Evolutionary conservation across 768 basidiomycete genomes (phyloP), one percentile per base, ranked within the genome.

Genomic region (Collybia nuda): DNA sequence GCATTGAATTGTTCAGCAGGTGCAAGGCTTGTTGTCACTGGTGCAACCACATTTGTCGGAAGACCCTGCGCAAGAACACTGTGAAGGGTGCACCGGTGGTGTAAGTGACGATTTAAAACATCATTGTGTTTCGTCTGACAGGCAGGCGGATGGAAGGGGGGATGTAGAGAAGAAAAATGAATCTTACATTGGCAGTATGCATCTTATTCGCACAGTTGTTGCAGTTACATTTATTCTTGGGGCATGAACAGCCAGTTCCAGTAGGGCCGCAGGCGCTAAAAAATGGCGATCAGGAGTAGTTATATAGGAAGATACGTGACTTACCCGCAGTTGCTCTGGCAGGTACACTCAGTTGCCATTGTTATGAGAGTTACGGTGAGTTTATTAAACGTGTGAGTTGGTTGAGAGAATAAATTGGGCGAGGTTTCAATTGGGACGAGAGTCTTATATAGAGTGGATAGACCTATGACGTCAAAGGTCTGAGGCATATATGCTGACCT

Each of bases 201-300:
- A 56, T 59, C 56, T 74, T 74, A 51, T 74, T 74, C 6, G 48
- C 43, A 54, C 72, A 74, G 38, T 69, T 55, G 15, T 59, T 57
- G 51, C 72, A 74, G 42, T 66, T 58, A 53, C 72, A 74, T 45
- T 67, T 62, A 23, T 59, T 65, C 61, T 69, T 64, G 1, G 62
- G 47, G 59, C 72, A 74, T 1, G 67, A 50, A 45, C 72, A 72
- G 17, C 70, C 71, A 14, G 66, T 68, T 51, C 70, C 69, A 21
- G 59, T 44, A n/a, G 68, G 64, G 9, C 71, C 72, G 54, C 72
- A 74, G 42, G 65, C 53, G 26, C 72, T 74, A 48, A 44, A 5
- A n/a, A 2, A n/a, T 6, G 14, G 2, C 4, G 21, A 23, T 8
- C 7, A 19, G 6, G 19, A 21, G 21, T 7, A 9, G 37, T 19